Conservation (phyloP, 2,329 filamentous ascomycete genomes). For the Cryphonectria parasitica region DNA sequence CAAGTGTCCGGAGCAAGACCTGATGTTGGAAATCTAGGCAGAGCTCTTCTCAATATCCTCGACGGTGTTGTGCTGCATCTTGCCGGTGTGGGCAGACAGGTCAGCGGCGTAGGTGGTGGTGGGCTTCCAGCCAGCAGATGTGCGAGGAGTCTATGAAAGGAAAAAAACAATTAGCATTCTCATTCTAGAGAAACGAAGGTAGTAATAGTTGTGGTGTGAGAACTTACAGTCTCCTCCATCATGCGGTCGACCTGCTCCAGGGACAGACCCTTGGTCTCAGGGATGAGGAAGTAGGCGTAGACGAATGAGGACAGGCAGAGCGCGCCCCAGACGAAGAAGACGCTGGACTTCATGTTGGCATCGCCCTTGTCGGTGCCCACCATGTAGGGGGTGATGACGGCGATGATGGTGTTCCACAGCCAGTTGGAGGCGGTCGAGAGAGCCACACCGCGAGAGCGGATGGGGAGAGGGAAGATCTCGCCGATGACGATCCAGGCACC, state of each 20-base stretch:
- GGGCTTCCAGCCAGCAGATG: slow-evolving; percentile 76
- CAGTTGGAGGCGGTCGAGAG: slow-evolving; percentile 89
- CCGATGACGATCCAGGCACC: slow-evolving; percentile 82
- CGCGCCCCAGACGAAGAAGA: slow-evolving; percentile 77
- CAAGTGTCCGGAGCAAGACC: not conserved
- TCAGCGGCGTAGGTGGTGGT: slow-evolving; percentile 66
- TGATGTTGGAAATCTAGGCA: slow-evolving; percentile 38
- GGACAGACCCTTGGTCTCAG: slow-evolving; percentile 75
- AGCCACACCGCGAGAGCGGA: slow-evolving; percentile 84
- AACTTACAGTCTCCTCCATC: slow-evolving; percentile 72
- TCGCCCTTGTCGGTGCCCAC: slow-evolving; percentile 58
- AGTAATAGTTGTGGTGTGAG: not conserved
- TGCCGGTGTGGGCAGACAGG: slow-evolving; percentile 31
- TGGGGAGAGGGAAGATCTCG: slow-evolving; percentile 88
- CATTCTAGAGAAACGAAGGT: not conserved
- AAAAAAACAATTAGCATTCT: not conserved
- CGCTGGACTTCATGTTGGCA: slow-evolving; percentile 65
- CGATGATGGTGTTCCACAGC: slow-evolving; percentile 81
- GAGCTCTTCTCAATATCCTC: slow-evolving; percentile 37
- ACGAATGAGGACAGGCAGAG: slow-evolving; percentile 63
- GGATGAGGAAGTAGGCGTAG: slow-evolving; percentile 75
- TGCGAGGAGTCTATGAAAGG: slow-evolving; percentile 61
- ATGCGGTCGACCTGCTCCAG: slow-evolving; percentile 84
- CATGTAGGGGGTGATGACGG: slow-evolving; percentile 77
- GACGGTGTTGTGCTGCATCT: slow-evolving; percentile 38